Conservation (phyloP, 768 basidiomycete genomes). For the Xerocomus brunneocitrinus region DNA sequence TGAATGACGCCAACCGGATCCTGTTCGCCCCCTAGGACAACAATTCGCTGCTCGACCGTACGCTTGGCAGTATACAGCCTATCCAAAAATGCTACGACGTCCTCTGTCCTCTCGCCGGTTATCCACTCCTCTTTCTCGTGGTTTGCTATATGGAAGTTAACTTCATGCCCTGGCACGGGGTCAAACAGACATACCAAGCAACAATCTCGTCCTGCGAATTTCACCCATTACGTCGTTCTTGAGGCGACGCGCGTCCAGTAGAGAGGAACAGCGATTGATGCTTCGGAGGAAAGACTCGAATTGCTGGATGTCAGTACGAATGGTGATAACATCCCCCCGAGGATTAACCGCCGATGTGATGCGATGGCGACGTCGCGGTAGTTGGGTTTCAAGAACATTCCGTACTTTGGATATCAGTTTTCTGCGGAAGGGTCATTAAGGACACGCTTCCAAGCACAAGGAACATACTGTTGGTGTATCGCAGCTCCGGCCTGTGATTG, state of each 20-base stretch:
- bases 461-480: conserved; percentile 58
- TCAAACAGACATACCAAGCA: conserved; percentile 50
- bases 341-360: conserved; percentile 40
- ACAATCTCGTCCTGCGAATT: conserved; percentile 71
- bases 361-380: conserved; percentile 49
- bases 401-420: conserved; percentile 86
- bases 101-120: conserved; percentile 78
- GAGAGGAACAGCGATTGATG: conserved; percentile 73
- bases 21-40: conserved; percentile 66
- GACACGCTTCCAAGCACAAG: conserved; percentile 4
- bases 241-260: conserved; percentile 83
- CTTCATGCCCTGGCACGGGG: not conserved
- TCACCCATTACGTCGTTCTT: conserved; percentile 94
- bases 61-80: conserved; percentile 86
- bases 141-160: conserved; percentile 46
- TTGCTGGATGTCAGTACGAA: conserved; percentile 72
- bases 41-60: conserved; percentile 82
- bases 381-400: conserved; percentile 76
- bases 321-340: conserved; percentile 68
- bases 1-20: conserved; percentile 44
- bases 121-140: conserved; percentile 90
- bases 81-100: conserved; percentile 82
- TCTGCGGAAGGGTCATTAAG: conserved; percentile 34
- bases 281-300: conserved; percentile 91
- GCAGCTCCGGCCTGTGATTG: conserved; percentile 54